Conservation (phyloP, 2,329 filamentous ascomycete species). For the Chaetomium globosum region DNA sequence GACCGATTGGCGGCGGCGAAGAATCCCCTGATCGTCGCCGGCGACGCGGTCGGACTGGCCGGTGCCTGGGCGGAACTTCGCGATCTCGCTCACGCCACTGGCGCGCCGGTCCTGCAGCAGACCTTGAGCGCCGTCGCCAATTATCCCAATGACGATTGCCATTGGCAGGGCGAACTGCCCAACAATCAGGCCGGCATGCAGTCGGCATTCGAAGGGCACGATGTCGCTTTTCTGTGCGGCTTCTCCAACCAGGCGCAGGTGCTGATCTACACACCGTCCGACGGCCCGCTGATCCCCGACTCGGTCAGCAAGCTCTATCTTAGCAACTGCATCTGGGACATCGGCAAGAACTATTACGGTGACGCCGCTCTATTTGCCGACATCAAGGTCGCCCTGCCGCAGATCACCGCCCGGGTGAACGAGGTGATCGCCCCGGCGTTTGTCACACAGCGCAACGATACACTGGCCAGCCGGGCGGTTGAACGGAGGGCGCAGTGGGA, state of each 20-base stretch:
- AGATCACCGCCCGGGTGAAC: slow-evolving; percentile 2
- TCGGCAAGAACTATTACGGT: slow-evolving; percentile 3
- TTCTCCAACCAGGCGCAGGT: slow-evolving; percentile 5
- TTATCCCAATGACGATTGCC: slow-evolving; percentile 1
- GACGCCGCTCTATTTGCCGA: not conserved
- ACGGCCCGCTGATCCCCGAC: slow-evolving; percentile 3
- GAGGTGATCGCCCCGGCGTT: not conserved
- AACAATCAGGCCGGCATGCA: slow-evolving; percentile 4
- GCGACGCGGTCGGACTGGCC: slow-evolving; percentile 1
- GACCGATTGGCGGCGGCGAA: slow-evolving; percentile 1
- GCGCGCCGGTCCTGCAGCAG: slow-evolving; percentile 6
- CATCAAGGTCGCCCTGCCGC: slow-evolving; percentile 5
- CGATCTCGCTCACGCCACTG: slow-evolving; percentile 1
- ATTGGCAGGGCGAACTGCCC: slow-evolving; percentile 3
- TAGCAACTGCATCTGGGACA: slow-evolving; percentile 5
- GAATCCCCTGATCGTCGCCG: slow-evolving; percentile 3
- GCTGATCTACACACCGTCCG: slow-evolving; percentile 5
- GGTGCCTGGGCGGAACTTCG: slow-evolving; percentile 2
- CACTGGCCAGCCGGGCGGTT: too few species aligned
- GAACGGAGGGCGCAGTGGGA: too few species aligned
- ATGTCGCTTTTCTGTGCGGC: slow-evolving; percentile 4
- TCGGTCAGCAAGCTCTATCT: slow-evolving; percentile 6
- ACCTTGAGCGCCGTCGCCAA: slow-evolving; percentile 5
- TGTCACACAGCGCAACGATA: too few species aligned
- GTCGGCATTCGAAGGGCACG: slow-evolving; percentile 3